phyloP scores from a whole-genome alignment of 192 early-diverging fungal genomes.

The Podila horticola region DNA sequence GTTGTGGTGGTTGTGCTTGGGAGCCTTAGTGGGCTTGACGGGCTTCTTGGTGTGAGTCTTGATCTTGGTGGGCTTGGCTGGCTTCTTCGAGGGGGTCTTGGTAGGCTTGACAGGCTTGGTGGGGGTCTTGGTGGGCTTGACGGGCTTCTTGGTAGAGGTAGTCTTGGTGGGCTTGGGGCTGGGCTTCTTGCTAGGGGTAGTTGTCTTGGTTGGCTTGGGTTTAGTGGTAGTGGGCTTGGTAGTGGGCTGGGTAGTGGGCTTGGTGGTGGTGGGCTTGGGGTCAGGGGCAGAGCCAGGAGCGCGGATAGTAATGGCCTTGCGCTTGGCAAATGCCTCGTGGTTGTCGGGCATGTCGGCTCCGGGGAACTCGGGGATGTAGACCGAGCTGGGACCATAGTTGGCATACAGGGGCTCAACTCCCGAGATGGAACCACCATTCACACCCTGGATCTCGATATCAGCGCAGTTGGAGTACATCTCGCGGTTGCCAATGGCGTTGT shows the following conservation, averaged over 20 bases:
- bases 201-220: constrained; percentile 2
- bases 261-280: constrained; percentile 14
- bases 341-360: constrained; percentile 37
- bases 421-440: constrained; percentile 40
- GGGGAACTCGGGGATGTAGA: constrained; percentile 55
- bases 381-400: constrained; percentile 50
- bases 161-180: not conserved
- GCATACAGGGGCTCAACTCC: constrained; percentile 54
- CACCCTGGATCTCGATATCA: constrained; percentile 65
- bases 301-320: constrained; percentile 22
- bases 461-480: constrained; percentile 78
- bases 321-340: constrained; percentile 11
- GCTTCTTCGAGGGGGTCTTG: too few relatives aligned
- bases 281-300: not conserved
- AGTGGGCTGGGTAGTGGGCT: not conserved
- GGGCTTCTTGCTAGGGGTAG: too few relatives aligned
- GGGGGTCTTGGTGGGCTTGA: too few relatives aligned
- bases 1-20: too few relatives aligned
- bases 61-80: too few relatives aligned
- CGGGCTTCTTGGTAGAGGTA: constrained; percentile 1
- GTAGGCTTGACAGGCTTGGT: too few relatives aligned
- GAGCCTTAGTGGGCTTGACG: too few relatives aligned
- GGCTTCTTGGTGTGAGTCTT: too few relatives aligned
- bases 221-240: not conserved
- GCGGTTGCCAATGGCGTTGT: constrained; percentile 69